Percentiles rank a stretch among this genome's conserved stretches.
Conservation (phyloP, 192 early-diverging fungal genomes). For the Coemansia sp. region DNA sequence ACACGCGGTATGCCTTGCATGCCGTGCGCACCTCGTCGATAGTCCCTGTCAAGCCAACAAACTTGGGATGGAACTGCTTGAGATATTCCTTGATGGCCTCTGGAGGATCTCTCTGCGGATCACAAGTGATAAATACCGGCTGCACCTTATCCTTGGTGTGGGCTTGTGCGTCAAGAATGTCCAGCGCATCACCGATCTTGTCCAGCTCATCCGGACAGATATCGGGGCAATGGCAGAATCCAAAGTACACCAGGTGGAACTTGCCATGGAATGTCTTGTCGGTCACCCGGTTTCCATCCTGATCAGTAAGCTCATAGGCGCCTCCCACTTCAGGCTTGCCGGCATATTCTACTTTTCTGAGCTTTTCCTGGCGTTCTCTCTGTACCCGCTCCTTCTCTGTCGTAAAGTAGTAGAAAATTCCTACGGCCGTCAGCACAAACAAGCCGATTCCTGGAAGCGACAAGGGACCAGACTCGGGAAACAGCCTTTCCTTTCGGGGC, state of each 20-base stretch:
- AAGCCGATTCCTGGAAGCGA: constrained; percentile 48
- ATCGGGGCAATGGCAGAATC: constrained; percentile 99
- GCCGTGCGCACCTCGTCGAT: constrained; percentile 76
- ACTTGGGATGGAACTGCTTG: constrained; percentile 88
- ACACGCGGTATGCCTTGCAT: constrained; percentile 92
- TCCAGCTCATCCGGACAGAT: constrained; percentile 99
- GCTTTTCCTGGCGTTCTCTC: constrained; percentile 24
- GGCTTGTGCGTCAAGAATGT: constrained; percentile 56
- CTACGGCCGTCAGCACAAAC: constrained; percentile 60
- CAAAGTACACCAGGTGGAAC: constrained; percentile 94
- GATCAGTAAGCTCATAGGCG: constrained; percentile 81
- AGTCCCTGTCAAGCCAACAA: constrained; percentile 89
- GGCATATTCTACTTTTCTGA: constrained; percentile 51
- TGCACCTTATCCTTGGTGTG: constrained; percentile 59
- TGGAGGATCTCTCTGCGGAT: constrained; percentile 90
- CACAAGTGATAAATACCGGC: constrained; percentile 95
- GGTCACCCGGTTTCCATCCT: constrained; percentile 68
- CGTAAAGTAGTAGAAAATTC: constrained; percentile 64
- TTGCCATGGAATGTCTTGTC: constrained; percentile 78
- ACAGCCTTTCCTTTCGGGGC: constrained; percentile 16
- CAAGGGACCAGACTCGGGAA: constrained; percentile 41
- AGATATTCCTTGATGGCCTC: constrained; percentile 74
- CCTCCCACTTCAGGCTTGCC: constrained; percentile 93
- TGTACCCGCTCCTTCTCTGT: constrained; percentile 59
- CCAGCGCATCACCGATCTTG: constrained; percentile 89